Evolutionary conservation across 1,284 basidiomycete genomes (phyloP).

Genomic region (Caloboletus firmus): DNA sequence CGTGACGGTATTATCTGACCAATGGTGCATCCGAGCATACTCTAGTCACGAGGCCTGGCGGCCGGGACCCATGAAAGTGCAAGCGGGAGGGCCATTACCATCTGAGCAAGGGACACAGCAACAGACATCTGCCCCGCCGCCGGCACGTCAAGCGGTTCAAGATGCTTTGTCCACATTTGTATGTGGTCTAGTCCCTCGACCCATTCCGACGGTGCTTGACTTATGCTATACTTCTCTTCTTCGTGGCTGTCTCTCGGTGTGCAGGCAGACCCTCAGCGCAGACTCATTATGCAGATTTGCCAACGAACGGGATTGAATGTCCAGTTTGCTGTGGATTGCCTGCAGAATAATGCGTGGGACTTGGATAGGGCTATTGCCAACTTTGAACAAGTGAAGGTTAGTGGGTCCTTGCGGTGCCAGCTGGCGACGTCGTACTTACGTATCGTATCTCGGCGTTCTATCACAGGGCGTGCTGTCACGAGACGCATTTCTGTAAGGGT

Average conservation of each 20-base stretch:
- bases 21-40: constrained; percentile 80
- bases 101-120: constrained; percentile 22
- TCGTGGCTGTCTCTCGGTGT: constrained; percentile 14
- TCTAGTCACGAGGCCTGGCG: constrained; percentile 80
- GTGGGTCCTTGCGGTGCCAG: constrained; percentile 23
- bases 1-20: constrained; percentile 87
- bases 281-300: constrained; percentile 65
- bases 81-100: constrained; percentile 42
- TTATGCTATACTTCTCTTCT: constrained; percentile 5
- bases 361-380: constrained; percentile 73
- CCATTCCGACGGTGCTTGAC: constrained; percentile 2
- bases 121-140: constrained; percentile 24
- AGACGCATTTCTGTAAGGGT: constrained; percentile 42
- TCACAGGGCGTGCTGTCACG: constrained; percentile 41
- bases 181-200: constrained; percentile 35
- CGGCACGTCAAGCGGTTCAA: constrained; percentile 41
- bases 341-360: constrained; percentile 82
- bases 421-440: constrained; percentile 25
- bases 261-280: constrained; percentile 67
- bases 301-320: constrained; percentile 74
- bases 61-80: constrained; percentile 68
- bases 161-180: constrained; percentile 55
- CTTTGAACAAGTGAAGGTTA: constrained; percentile 80
- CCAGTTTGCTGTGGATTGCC: constrained; percentile 76
- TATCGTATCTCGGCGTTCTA: constrained; percentile 26